Evolutionary conservation across 805 yeast genomes (phyloP), one percentile per base, ranked within the genome.

Genomic region (Candida michaelii): DNA sequence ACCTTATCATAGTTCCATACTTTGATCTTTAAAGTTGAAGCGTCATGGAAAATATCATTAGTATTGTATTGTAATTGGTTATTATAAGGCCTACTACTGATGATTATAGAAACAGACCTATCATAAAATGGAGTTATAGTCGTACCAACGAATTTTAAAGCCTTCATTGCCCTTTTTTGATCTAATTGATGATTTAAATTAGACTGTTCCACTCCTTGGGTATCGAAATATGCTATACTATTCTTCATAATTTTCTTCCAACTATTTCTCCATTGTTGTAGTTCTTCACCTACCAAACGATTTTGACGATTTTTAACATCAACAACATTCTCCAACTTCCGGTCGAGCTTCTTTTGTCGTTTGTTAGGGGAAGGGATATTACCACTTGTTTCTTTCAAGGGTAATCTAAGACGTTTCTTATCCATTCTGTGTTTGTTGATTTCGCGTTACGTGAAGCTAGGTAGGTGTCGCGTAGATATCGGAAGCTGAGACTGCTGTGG

Each of bases 1-100:
- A 90, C 89, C 61, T 90, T 91, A 43, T 88, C 95, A 54, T 79
- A 82, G 30, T 83, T 79, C 97, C 97, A 91, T 17, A 90, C 85
- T 60, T 90, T 88, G 60, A 85, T 77, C 46, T 79, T 80, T 40
- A 73, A 74, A 37, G 69, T 71, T 24, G 65, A 60, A 4, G 90
- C 95, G 48, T 79, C 75, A 40, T 76, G 70, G 51, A 89, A 76
- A 7, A 88, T 80, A 58, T 90, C 95, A 45, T 49, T 77, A 62
- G 52, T 62, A 47, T 68, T 58, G 56, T 82, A 77, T 10, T 59
- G 70, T 30, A 52, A 56, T 47, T 49, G 54, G 44, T 73, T 48
- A 53, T 71, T 60, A 58, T 68, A 66, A 37, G 72, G 57, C 46
- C 96, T 72, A 49, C 82, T 73, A 11, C 93, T 80, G 16, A 91